phyloP scores from a whole-genome alignment of 106 monocot genomes.

The Allium cepa region DNA sequence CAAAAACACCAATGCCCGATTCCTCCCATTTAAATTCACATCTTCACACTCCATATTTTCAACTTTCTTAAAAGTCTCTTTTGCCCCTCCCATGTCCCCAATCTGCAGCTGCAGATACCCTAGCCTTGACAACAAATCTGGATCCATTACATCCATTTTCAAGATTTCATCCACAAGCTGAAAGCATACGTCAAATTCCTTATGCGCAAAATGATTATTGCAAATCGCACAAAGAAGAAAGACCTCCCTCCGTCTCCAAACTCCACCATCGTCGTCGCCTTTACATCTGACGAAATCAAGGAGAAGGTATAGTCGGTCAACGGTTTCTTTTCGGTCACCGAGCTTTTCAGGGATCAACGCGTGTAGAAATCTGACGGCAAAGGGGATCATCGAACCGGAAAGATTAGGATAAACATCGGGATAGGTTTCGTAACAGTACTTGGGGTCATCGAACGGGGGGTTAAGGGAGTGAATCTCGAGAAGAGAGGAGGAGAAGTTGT shows the following conservation, averaged over 20 bases:
- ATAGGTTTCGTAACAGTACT: constrained; percentile 63
- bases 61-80: constrained; percentile 38
- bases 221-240: constrained; percentile 41
- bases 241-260: constrained; percentile 61
- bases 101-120: constrained; percentile 88
- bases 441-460: constrained; percentile 34
- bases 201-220: constrained; percentile 61
- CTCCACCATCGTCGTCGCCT: not conserved
- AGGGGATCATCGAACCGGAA: constrained; percentile 71
- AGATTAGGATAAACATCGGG: constrained; percentile 51
- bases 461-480: constrained; percentile 36
- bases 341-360: constrained; percentile 74
- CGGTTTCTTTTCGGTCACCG: constrained; percentile 39
- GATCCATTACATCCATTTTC: constrained; percentile 36
- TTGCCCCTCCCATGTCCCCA: constrained; percentile 71
- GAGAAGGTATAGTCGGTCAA: constrained; percentile 77
- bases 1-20: constrained; percentile 50
- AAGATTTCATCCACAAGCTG: constrained; percentile 47
- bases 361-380: constrained; percentile 60
- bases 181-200: constrained; percentile 77
- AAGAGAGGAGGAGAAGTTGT: constrained; percentile 57
- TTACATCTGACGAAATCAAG: constrained; percentile 40
- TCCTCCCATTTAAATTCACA: constrained; percentile 58
- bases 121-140: constrained; percentile 52
- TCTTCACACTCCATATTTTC: constrained; percentile 29